Base-by-base conservation (phyloP, 2,329 filamentous ascomycete species). In the Talaromyces sp. region DNA sequence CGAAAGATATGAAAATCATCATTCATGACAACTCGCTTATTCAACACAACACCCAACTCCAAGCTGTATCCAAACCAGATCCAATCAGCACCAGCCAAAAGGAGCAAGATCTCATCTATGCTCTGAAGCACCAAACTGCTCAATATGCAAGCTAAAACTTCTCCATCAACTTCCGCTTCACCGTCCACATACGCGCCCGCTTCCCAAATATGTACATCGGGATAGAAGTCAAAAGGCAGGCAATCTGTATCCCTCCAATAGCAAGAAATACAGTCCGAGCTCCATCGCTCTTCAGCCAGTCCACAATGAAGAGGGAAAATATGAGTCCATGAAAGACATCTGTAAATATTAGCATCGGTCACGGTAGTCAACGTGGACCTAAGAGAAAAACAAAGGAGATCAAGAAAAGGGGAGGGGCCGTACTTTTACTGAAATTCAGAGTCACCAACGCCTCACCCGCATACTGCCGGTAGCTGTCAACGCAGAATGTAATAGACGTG, bases 151-250 rank as follows among this genome's bases (percentile, higher is more conserved):
- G 44, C 69, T 67, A 87, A 66, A 86, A 89, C 71, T 86, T 90
- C 83, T 96, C 92, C 89, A 96, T 93, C 66, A 96, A 79, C 68
- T 90, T 92, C 82, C 84, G 90, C 66, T 90, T 81, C 11, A 93
- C 91, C 0, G 93, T 98, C 93, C 93, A 97, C 91, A 97, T 96
- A 18, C 93, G 83, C 16, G 89, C 87, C 62, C 92, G 81, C 82
- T 98, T 98, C 18, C 93, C 93, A 71, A 86, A 97, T 21, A 98
- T 90, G 73, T 95, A 98, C 89, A 98, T 92, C 0, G 93, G 93
- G 61, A 97, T 88, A 0, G 92, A 90, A 60, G 83, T 86, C 2
- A 91, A 70, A 73, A 96, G 81, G 61, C 88, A 84, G 12, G 86
- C 85, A 37, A 97, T 76, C 76, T 98, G 93, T 31, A 98, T 95